Conservation (phyloP, 192 early-diverging fungal genomes). For the Powellomyces hirtus region DNA sequence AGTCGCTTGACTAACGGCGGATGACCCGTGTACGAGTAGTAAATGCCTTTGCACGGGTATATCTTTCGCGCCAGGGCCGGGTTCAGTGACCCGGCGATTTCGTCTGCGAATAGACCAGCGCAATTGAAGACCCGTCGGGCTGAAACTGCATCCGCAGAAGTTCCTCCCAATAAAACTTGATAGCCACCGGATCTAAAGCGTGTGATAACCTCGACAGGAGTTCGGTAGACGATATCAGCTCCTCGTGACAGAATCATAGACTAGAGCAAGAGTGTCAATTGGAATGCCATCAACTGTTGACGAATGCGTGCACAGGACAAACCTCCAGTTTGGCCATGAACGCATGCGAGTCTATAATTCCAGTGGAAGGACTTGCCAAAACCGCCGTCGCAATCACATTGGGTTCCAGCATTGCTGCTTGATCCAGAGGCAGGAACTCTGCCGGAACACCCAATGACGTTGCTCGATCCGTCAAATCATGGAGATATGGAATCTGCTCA, state of each 20-base stretch:
- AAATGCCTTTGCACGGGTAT: constrained; percentile 77
- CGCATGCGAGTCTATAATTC: constrained; percentile 77
- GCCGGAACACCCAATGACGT: constrained; percentile 5
- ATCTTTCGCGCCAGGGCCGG: constrained; percentile 33
- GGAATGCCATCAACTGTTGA: no score
- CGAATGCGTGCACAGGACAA: background rate
- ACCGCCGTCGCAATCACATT: constrained; percentile 53
- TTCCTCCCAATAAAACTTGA: constrained; percentile 3
- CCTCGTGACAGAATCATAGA: constrained; percentile 1
- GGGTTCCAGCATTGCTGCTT: constrained; percentile 51
- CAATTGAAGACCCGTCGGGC: constrained; percentile 71
- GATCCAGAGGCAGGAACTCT: background rate
- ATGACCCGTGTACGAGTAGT: constrained; percentile 56
- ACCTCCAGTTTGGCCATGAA: constrained; percentile 64
- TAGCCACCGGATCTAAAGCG: background rate
- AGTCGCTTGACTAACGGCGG: constrained; percentile 53
- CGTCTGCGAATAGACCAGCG: constrained; percentile 72
- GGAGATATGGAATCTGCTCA: constrained; percentile 50
- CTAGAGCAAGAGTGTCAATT: background rate
- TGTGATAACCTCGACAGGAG: constrained; percentile 2
- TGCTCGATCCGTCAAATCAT: constrained; percentile 33
- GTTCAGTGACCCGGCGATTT: constrained; percentile 49
- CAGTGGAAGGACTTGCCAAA: constrained; percentile 70
- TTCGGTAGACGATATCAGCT: constrained; percentile 3
- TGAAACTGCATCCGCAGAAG: constrained; percentile 45